Conservation (phyloP, 306 rosid genomes). For the Cucurbita pepo region DNA sequence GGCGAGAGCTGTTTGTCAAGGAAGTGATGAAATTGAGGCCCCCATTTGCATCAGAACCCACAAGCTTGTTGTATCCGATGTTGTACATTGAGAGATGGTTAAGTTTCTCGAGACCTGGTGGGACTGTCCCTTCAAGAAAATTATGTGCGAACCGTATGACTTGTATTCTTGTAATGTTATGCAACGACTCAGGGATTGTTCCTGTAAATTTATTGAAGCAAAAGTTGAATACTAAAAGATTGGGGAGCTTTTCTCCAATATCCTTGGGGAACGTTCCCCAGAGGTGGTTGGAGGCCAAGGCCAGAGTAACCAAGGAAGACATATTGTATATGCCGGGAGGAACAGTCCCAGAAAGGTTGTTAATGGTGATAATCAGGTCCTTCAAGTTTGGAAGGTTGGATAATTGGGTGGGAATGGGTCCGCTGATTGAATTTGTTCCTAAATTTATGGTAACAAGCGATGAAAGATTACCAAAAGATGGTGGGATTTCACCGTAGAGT, state of each 20-base stretch:
- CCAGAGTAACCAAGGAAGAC: slow-evolving; percentile 36
- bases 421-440: slow-evolving; percentile 42
- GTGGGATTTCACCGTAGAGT: slow-evolving; percentile 31
- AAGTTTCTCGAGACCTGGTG: slow-evolving; percentile 61
- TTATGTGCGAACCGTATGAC: slow-evolving; percentile 35
- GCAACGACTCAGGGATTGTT: slow-evolving; percentile 47
- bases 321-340: slow-evolving; percentile 37
- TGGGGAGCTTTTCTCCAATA: slow-evolving; percentile 41
- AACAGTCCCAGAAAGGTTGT: slow-evolving; percentile 25
- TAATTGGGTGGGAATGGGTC: slow-evolving; percentile 31
- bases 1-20: slow-evolving; percentile 38
- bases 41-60: slow-evolving; percentile 18
- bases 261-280: slow-evolving; percentile 57
- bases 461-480: slow-evolving; percentile 41
- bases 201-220: slow-evolving; percentile 55
- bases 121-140: slow-evolving; percentile 43
- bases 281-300: slow-evolving; percentile 40
- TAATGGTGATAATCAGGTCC: neutral
- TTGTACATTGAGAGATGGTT: slow-evolving; percentile 38
- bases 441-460: slow-evolving; percentile 31
- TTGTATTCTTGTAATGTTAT: slow-evolving; percentile 42
- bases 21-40: slow-evolving; percentile 39
- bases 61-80: slow-evolving; percentile 41
- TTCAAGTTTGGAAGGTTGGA: slow-evolving; percentile 17
- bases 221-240: slow-evolving; percentile 30